Conservation (phyloP, 306 rosid genomes). For the Ormosia emarginata region DNA sequence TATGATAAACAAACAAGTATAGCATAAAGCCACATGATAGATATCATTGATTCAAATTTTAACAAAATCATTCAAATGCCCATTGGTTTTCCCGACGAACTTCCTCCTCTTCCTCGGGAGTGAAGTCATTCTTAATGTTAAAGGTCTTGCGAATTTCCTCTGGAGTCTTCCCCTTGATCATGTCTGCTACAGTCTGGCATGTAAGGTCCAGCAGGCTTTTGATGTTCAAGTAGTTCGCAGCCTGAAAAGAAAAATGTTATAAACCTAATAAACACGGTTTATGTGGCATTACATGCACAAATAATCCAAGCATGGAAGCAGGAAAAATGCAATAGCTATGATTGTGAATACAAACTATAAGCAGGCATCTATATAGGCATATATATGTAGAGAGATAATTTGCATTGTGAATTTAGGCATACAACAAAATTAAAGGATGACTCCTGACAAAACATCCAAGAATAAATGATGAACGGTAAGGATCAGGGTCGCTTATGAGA, state of each 20-base stretch:
- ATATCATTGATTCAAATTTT: neutral
- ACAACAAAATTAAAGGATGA: too few relatives aligned
- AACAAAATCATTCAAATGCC: conserved; percentile 65
- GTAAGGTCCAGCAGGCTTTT: conserved; percentile 73
- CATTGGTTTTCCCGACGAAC: conserved; percentile 81
- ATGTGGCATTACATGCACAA: neutral
- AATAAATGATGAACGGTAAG: too few relatives aligned
- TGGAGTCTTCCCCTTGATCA: conserved; percentile 81
- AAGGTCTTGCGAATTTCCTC: conserved; percentile 80
- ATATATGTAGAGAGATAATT: neutral
- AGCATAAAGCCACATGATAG: conserved; percentile 13
- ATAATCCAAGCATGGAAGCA: neutral
- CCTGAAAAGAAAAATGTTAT: conserved; percentile 36
- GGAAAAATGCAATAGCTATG: neutral
- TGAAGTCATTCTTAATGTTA: conserved; percentile 73
- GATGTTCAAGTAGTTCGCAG: conserved; percentile 81
- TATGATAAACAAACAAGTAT: conserved; percentile 2
- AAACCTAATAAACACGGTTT: neutral
- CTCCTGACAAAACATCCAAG: too few relatives aligned
- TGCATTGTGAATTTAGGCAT: too few relatives aligned
- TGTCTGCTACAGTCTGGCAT: conserved; percentile 76
- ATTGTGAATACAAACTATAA: neutral
- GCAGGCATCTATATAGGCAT: neutral
- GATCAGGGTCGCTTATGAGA: too few relatives aligned
- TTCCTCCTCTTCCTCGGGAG: conserved; percentile 79